Evolutionary conservation across 2,329 filamentous ascomycete species (phyloP).

Genomic region (Colletotrichum agaves): DNA sequence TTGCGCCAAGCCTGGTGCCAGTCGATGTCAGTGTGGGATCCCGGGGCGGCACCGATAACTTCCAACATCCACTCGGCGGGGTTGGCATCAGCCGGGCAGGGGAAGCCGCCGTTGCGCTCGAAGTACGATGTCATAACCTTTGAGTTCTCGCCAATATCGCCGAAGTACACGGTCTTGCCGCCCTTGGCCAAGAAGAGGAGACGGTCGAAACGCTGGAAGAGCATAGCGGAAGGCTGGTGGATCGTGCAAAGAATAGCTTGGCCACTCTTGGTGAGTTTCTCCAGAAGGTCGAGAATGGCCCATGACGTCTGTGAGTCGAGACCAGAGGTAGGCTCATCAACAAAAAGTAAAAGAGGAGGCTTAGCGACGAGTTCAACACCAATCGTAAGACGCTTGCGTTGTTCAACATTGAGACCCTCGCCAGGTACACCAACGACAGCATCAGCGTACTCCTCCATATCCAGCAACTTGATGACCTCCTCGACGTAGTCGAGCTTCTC

Average conservation of each 20-base stretch:
- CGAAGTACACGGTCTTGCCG: conserved; percentile 84
- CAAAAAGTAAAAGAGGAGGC: conserved; percentile 87
- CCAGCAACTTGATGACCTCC: conserved; percentile 88
- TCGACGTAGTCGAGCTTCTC: conserved; percentile 91
- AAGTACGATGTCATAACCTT: conserved; percentile 78
- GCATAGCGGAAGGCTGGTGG: conserved; percentile 94
- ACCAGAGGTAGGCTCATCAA: conserved; percentile 95
- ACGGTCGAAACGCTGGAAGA: conserved; percentile 91
- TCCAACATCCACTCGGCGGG: conserved; percentile 85
- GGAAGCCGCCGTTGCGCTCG: conserved; percentile 73
- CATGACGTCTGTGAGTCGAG: conserved; percentile 93
- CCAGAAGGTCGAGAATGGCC: conserved; percentile 88
- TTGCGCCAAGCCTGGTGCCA: conserved; percentile 73
- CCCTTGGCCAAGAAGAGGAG: conserved; percentile 82
- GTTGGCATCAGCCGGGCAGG: conserved; percentile 76
- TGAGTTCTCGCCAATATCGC: conserved; percentile 79
- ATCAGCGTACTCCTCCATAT: conserved; percentile 91
- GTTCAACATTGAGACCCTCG: conserved; percentile 81
- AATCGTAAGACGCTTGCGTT: conserved; percentile 84
- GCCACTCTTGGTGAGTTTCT: conserved; percentile 88
- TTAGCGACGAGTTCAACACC: conserved; percentile 96
- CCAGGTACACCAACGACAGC: conserved; percentile 91
- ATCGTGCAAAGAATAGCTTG: conserved; percentile 98
- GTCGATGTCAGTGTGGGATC: conserved; percentile 70
- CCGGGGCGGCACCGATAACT: conserved; percentile 71